Evolutionary conservation across 2,329 filamentous ascomycete species (phyloP).

Genomic region (Chrysosporium keratinophilum): DNA sequence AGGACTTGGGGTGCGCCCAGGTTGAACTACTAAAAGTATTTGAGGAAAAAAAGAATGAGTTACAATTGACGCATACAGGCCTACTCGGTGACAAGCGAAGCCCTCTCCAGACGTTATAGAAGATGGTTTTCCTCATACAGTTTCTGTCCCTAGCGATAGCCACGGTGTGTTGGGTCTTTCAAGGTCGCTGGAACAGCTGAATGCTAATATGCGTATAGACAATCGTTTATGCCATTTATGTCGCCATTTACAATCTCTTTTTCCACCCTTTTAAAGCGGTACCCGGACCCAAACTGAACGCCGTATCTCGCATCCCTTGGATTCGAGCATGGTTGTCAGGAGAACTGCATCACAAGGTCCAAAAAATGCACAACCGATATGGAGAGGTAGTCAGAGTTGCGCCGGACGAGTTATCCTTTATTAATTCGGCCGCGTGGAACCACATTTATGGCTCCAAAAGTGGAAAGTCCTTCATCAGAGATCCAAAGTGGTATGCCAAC

Average conservation of each 20-base stretch:
- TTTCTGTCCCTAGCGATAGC: no score
- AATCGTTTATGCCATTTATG: not conserved
- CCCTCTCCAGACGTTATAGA: no score
- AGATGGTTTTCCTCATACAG: no score
- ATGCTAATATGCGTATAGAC: no score
- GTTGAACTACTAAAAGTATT: no score
- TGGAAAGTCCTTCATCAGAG: slow-evolving; percentile 20
- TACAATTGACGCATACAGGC: no score
- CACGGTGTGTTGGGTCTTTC: no score
- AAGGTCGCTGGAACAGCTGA: no score
- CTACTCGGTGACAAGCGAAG: no score
- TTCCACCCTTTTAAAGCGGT: slow-evolving; percentile 3
- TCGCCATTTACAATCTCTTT: slow-evolving; percentile 6
- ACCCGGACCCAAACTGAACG: slow-evolving; percentile 9
- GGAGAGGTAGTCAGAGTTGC: slow-evolving; percentile 26
- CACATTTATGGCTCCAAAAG: slow-evolving; percentile 28
- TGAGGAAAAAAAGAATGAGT: no score
- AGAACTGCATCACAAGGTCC: not conserved
- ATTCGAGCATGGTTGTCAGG: slow-evolving; percentile 1
- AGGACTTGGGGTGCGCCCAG: no score
- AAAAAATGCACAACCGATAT: slow-evolving; percentile 18
- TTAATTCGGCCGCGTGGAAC: slow-evolving; percentile 24
- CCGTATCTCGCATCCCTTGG: slow-evolving; percentile 4
- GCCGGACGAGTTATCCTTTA: slow-evolving; percentile 31
- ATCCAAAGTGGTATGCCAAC: slow-evolving; percentile 17